Evolutionary conservation across 345 rosid genomes (phyloP).

Genomic region (Noccaea bulbosa): DNA sequence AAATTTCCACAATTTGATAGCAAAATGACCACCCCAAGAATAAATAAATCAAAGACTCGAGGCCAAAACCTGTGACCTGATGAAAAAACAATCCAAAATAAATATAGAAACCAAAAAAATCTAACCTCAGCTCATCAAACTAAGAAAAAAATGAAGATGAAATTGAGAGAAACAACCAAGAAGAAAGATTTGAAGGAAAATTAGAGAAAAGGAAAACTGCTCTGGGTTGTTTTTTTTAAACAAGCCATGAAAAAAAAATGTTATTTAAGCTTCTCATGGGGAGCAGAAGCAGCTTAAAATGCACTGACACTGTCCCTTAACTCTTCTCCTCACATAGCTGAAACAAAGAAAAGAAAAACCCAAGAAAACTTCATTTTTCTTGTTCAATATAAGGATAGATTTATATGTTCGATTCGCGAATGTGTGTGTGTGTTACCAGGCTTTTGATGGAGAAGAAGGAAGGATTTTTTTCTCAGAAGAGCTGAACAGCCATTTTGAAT

Average conservation of each 20-base stretch:
- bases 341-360: conserved; percentile 17
- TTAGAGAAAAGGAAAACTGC: conserved; percentile 16
- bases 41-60: conserved; percentile 47
- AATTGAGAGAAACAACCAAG: conserved; percentile 25
- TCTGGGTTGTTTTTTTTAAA: conserved; percentile 31
- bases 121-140: conserved; percentile 37
- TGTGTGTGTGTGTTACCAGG: conserved; percentile 15
- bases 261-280: conserved; percentile 49
- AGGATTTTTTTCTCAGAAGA: conserved; percentile 58
- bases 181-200: conserved; percentile 33
- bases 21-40: conserved; percentile 42
- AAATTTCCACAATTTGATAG: conserved; percentile 39
- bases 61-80: conserved; percentile 42
- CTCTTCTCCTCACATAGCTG: conserved; percentile 41
- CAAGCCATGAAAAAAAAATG: conserved; percentile 42
- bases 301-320: conserved; percentile 84
- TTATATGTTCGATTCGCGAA: not conserved
- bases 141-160: conserved; percentile 4
- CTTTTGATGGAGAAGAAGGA: conserved; percentile 26
- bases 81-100: conserved; percentile 31
- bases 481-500: conserved; percentile 91
- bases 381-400: not conserved
- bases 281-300: conserved; percentile 91
- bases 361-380: conserved; percentile 14
- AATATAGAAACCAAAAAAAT: not conserved